Conservation (phyloP, 768 basidiomycete species). For the Leucosporidium creatinivorum region DNA sequence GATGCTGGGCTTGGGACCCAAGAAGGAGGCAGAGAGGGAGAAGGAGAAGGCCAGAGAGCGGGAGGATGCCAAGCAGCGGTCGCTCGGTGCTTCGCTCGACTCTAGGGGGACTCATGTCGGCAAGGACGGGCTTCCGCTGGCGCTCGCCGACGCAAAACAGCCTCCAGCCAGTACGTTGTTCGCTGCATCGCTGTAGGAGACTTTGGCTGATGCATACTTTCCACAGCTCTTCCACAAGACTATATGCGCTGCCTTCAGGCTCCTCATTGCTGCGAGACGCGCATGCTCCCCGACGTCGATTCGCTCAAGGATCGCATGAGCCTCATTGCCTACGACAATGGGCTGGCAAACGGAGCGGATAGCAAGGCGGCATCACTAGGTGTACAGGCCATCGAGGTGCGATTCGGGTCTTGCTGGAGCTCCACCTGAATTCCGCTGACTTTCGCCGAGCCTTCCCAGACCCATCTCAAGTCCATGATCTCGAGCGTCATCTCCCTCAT, state of each 20-base stretch:
- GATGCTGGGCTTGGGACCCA: slow-evolving; percentile 2
- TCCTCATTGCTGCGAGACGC: slow-evolving; percentile 28
- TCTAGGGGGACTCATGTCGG: neutral
- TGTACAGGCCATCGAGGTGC: slow-evolving; percentile 25
- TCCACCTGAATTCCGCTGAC: neutral
- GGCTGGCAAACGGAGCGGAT: slow-evolving; percentile 20
- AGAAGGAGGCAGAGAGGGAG: neutral
- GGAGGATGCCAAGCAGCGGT: neutral
- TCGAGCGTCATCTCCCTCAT: slow-evolving; percentile 26
- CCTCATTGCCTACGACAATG: slow-evolving; percentile 22
- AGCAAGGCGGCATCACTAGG: slow-evolving; percentile 7
- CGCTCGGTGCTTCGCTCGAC: neutral
- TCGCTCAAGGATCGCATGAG: slow-evolving; percentile 26
- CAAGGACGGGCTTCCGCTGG: neutral
- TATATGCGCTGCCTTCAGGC: slow-evolving; percentile 22
- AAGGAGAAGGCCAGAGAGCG: neutral
- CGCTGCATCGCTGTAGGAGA: neutral
- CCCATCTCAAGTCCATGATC: slow-evolving; percentile 24
- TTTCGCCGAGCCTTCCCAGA: neutral
- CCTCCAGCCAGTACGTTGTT: neutral
- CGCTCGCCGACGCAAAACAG: neutral
- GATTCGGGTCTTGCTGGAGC: neutral
- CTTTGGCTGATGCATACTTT: neutral
- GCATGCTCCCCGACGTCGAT: slow-evolving; percentile 23
- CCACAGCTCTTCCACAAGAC: slow-evolving; percentile 22